Evolutionary conservation across 1,284 basidiomycete genomes (phyloP).

Genomic region (Fomitopsis palustris): DNA sequence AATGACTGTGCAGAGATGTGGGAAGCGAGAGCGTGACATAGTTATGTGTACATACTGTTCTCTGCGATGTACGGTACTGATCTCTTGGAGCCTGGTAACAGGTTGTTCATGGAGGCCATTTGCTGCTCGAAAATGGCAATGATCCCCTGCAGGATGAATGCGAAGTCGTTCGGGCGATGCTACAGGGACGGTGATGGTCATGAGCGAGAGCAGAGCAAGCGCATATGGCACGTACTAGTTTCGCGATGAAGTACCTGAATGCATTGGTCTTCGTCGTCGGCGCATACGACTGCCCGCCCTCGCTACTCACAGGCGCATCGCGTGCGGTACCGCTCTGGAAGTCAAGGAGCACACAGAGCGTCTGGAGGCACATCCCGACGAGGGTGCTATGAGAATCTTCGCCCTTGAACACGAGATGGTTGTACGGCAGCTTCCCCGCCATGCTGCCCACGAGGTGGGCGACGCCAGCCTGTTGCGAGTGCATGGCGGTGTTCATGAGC

Average conservation of each 20-base stretch:
- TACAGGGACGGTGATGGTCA: constrained; percentile 27
- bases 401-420: constrained; percentile 86
- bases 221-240: constrained; percentile 58
- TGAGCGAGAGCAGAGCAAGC: neutral
- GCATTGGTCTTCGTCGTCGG: constrained; percentile 78
- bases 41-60: constrained; percentile 51
- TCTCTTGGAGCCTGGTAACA: constrained; percentile 80
- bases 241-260: constrained; percentile 87
- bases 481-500: constrained; percentile 85
- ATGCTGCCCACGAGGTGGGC: constrained; percentile 56
- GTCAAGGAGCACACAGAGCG: constrained; percentile 75
- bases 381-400: constrained; percentile 73
- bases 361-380: constrained; percentile 70
- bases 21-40: constrained; percentile 5
- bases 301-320: constrained; percentile 34
- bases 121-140: constrained; percentile 71
- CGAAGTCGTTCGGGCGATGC: constrained; percentile 88
- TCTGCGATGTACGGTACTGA: constrained; percentile 80
- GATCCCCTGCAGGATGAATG: constrained; percentile 77
- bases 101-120: constrained; percentile 66
- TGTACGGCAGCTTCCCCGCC: constrained; percentile 76
- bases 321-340: constrained; percentile 75
- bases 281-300: constrained; percentile 31
- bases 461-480: constrained; percentile 46
- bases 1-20: constrained; percentile 48